Evolutionary conservation across 257 asterid species (phyloP).

Genomic region (Agastache rugosa): DNA sequence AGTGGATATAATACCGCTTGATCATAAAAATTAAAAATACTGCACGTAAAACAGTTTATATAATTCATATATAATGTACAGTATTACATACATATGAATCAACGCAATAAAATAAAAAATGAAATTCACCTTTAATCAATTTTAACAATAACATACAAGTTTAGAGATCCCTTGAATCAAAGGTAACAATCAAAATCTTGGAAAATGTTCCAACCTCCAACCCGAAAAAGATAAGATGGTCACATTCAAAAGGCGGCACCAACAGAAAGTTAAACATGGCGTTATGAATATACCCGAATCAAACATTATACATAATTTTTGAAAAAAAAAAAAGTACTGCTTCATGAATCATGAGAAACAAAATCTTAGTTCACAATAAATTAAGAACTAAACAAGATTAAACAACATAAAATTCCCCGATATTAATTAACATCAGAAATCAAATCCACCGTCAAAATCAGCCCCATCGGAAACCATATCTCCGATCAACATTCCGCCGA

Average conservation of each 20-base stretch:
- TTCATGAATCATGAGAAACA: neutral
- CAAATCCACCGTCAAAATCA: slow-evolving; percentile 61
- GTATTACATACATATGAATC: no score
- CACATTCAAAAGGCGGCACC: neutral
- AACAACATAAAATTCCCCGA: neutral
- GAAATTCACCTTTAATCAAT: neutral
- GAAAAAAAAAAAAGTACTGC: neutral
- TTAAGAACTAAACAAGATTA: neutral
- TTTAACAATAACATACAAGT: neutral
- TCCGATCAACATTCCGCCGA: slow-evolving; percentile 77
- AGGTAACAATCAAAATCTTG: neutral
- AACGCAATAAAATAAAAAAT: no score
- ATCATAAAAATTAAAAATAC: no score
- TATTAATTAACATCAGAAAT: slow-evolving; percentile 40
- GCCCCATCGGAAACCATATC: slow-evolving; percentile 69
- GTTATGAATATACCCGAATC: neutral
- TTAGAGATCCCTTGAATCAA: neutral
- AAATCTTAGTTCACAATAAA: neutral
- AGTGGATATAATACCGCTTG: no score
- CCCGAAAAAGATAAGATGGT: neutral
- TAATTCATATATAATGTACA: no score
- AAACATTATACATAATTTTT: neutral
- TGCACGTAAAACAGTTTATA: neutral
- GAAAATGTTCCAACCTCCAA: neutral
- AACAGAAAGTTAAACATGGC: neutral